Evolutionary conservation across 257 asterid genomes (phyloP), one percentile per base, ranked within the genome.

Genomic region (Linderniella brevidens): DNA sequence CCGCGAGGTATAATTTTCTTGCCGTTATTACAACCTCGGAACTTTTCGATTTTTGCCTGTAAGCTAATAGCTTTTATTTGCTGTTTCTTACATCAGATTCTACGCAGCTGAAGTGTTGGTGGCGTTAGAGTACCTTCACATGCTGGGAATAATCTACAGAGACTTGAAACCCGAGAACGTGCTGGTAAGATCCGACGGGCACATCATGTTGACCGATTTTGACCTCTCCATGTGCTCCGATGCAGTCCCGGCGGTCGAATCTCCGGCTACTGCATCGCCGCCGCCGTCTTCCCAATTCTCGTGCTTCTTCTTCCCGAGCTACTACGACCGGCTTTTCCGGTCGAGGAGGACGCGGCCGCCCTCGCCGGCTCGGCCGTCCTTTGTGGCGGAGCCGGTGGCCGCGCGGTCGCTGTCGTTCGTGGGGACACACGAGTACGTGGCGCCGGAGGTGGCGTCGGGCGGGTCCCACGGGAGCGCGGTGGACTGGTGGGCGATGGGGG

Each of bases 391-490:
- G 53, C 96, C 96, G 52, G 85, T 85, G 0, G 19, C 75, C 35
- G 96, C 96, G 47, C 63, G 92, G 58, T 85, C 93, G 0, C 70
- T 80, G 29, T 85, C 96, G 3, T 85, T 85, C 16, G 96, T 85
- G 0, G 93, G 95, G 67, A 85, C 95, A 36, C 95, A 85, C 68
- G 95, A 85, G 68, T 85, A 85, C 76, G 95, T 85, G 71, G 74
- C 96, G 13, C 92, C 92, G n/a, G 96, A 85, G 74, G 93, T 85
- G 65, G 96, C 93, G 0, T 56, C 82, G 0, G 93, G 88, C 4
- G 56, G 68, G 74, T 58, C 93, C 73, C 96, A 85, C 61, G 93
- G 96, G 0, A 85, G 72, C 56, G 93, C 88, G 11, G 96, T 85
- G 8, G 96, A 85, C 49, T 85, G 96, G 96, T 85, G 93, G 96